Conservation (phyloP, 495 filamentous ascomycete genomes). For the Aspergillus coremiiformis region DNA sequence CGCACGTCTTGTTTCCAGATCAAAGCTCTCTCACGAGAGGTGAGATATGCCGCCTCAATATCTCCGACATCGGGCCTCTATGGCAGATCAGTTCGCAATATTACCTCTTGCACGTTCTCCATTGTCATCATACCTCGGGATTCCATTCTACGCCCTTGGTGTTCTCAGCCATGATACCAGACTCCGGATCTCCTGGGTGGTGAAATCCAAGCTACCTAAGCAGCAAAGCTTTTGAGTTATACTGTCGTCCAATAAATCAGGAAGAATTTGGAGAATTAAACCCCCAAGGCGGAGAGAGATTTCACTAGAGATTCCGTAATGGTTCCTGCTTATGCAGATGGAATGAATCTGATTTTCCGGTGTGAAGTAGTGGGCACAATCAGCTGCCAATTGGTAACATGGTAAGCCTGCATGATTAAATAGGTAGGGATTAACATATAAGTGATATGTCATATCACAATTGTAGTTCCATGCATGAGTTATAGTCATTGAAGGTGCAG, state of each 20-base stretch:
- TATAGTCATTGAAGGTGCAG: too few relatives aligned
- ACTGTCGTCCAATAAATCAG: neutral
- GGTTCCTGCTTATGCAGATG: too few relatives aligned
- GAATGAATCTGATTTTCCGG: too few relatives aligned
- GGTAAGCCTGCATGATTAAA: too few relatives aligned
- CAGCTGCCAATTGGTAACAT: too few relatives aligned
- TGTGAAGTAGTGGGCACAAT: too few relatives aligned
- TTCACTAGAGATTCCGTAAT: too few relatives aligned
- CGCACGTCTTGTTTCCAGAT: slow-evolving; percentile 54
- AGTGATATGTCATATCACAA: too few relatives aligned
- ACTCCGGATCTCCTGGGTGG: neutral
- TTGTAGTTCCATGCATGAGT: too few relatives aligned
- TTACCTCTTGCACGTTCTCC: neutral
- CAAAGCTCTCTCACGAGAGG: slow-evolving; percentile 30
- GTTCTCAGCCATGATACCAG: slow-evolving; percentile 9
- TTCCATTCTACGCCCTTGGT: slow-evolving; percentile 5
- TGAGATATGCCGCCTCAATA: slow-evolving; percentile 4
- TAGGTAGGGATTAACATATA: too few relatives aligned
- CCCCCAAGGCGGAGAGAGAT: too few relatives aligned
- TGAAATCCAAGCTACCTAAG: neutral
- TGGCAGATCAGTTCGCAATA: neutral
- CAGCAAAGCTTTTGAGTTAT: neutral
- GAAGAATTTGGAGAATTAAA: neutral
- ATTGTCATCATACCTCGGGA: slow-evolving; percentile 7
- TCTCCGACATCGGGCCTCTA: neutral